Conservation (phyloP, 495 filamentous ascomycete species). For the Clavariopsis aquatica region DNA sequence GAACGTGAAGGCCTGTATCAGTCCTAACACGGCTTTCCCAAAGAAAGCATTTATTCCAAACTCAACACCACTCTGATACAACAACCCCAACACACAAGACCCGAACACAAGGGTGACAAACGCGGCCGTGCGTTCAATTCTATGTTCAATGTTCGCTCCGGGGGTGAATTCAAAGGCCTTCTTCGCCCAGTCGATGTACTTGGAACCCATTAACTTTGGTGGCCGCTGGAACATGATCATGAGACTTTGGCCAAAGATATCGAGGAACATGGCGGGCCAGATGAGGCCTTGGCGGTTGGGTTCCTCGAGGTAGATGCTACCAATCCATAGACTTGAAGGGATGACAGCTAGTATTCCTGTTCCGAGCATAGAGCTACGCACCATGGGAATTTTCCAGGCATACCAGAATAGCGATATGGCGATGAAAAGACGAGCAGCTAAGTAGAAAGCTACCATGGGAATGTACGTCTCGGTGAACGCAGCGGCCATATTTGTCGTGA, state of each 20-base stretch:
- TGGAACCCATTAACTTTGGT: constrained; percentile 25
- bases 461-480: constrained; percentile 54
- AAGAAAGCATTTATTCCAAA: constrained; percentile 61
- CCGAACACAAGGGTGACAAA: constrained; percentile 64
- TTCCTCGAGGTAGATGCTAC: constrained; percentile 52
- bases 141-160: constrained; percentile 60
- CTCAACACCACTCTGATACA: constrained; percentile 54
- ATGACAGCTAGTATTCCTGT: constrained; percentile 46
- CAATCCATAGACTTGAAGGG: constrained; percentile 56
- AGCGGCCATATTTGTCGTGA: constrained; percentile 59
- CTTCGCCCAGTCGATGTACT: constrained; percentile 39
- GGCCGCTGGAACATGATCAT: constrained; percentile 44
- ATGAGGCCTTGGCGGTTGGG: constrained; percentile 50
- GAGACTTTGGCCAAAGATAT: constrained; percentile 47
- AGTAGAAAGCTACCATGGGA: constrained; percentile 57
- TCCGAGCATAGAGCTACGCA: constrained; percentile 55
- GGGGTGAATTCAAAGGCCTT: constrained; percentile 58
- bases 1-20: constrained; percentile 61
- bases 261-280: constrained; percentile 52
- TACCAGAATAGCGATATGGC: constrained; percentile 49
- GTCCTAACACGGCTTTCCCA: constrained; percentile 58
- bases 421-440: constrained; percentile 55
- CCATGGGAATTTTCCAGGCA: constrained; percentile 53
- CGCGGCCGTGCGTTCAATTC: constrained; percentile 59
- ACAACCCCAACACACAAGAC: constrained; percentile 57